phyloP scores from a whole-genome alignment of 2,329 filamentous ascomycete genomes.

The Phialophora tarda region DNA sequence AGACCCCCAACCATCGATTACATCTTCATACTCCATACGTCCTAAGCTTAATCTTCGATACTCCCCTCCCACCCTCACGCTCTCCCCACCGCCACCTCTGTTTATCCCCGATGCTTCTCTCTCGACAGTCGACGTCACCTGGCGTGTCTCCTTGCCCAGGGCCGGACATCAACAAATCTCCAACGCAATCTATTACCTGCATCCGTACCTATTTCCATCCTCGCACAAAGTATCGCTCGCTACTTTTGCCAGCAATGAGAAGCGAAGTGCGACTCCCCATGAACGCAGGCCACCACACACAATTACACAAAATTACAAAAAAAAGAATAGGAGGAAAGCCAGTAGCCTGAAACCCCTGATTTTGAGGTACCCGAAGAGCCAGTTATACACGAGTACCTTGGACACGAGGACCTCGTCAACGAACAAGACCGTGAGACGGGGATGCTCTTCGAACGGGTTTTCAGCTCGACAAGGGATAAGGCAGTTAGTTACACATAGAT shows the following conservation, averaged over 20 bases:
- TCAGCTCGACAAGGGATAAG: not conserved
- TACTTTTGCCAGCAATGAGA: not conserved
- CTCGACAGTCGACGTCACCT: slow-evolving; percentile 15
- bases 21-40: not conserved
- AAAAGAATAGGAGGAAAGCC: slow-evolving; percentile 39
- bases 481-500: not conserved
- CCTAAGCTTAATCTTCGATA: not conserved
- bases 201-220: not conserved
- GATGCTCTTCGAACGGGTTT: not conserved
- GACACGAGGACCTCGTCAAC: not conserved
- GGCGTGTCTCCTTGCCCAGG: slow-evolving; percentile 8
- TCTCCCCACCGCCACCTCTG: not conserved
- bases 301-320: slow-evolving; percentile 28
- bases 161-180: slow-evolving; percentile 7
- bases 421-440: not conserved
- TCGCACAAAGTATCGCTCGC: not conserved
- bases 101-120: not conserved
- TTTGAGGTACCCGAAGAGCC: not conserved
- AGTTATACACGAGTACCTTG: not conserved
- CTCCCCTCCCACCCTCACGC: not conserved
- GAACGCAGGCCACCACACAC: slow-evolving; percentile 20
- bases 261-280: slow-evolving; percentile 4
- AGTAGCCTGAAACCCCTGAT: slow-evolving; percentile 10
- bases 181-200: slow-evolving; percentile 7
- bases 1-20: not conserved